Percentiles rank a stretch among this genome's conserved stretches.
Evolutionary conservation across 2,329 filamentous ascomycete genomes (phyloP).

Genomic region (Colletotrichum sp.): DNA sequence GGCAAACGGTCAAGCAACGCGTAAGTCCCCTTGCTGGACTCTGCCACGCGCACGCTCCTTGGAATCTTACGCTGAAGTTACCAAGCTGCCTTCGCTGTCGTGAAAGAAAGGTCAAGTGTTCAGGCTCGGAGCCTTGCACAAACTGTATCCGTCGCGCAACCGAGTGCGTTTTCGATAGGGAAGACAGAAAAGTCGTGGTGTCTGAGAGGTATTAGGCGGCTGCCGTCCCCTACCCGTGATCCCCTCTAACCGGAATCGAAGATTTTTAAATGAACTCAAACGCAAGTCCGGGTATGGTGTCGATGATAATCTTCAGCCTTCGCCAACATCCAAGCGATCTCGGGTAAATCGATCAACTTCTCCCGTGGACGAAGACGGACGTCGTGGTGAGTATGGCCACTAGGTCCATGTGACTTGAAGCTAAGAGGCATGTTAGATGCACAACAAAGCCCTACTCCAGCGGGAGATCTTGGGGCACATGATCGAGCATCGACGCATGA

Average conservation of each 20-base stretch:
- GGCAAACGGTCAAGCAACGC: neutral
- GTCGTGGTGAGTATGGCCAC: neutral
- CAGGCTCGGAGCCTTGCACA: neutral
- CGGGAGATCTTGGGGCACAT: neutral
- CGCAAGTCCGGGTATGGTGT: neutral
- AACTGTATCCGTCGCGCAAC: slow-evolving; percentile 2
- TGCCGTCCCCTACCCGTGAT: neutral
- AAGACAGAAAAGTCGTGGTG: slow-evolving; percentile 12
- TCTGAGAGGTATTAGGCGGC: slow-evolving; percentile 1
- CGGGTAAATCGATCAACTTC: neutral
- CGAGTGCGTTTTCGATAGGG: slow-evolving; percentile 11
- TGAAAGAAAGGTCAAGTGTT: slow-evolving; percentile 16
- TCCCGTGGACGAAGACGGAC: neutral
- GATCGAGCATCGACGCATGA: neutral
- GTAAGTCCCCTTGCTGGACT: neutral
- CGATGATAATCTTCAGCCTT: neutral
- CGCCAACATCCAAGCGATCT: neutral
- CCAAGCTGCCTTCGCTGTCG: slow-evolving; percentile 1
- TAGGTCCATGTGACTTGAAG: neutral
- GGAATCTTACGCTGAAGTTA: neutral
- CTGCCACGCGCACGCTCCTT: neutral
- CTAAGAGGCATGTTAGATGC: neutral
- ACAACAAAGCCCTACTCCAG: neutral
- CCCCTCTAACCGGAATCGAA: neutral
- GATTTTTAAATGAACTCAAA: slow-evolving; percentile 4